These are phyloP conservation scores for Erucastrum elatum DNA, from an alignment of 345 rosid genomes.

Conservation along the genomic window DNA sequence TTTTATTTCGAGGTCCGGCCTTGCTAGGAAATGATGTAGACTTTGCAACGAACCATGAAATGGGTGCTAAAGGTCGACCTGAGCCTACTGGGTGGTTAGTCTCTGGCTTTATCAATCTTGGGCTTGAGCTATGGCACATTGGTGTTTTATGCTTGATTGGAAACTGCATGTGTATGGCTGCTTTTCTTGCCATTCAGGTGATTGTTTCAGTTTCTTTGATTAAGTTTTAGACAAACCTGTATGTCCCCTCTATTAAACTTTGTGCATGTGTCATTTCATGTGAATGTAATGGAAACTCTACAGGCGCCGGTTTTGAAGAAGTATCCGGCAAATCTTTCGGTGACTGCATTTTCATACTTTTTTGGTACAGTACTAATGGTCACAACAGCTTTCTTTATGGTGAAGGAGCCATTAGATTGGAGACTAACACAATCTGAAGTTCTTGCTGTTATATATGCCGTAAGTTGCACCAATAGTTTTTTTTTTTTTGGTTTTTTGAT, in stretches of 20 bases:
- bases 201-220: conserved; percentile 13
- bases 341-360: conserved; percentile 74
- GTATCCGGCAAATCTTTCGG: conserved; percentile 85
- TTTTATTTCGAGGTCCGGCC: conserved; percentile 82
- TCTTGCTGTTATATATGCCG: conserved; percentile 84
- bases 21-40: conserved; percentile 64
- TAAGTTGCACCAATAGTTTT: conserved; percentile 42
- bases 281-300: conserved; percentile 27
- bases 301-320: conserved; percentile 81
- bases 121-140: conserved; percentile 75
- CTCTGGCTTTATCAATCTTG: conserved; percentile 54
- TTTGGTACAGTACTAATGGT: conserved; percentile 83
- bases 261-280: conserved; percentile 10
- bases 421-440: conserved; percentile 71
- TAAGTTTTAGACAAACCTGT: conserved; percentile 7
- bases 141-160: conserved; percentile 95
- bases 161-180: conserved; percentile 97
- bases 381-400: conserved; percentile 58
- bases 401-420: conserved; percentile 77
- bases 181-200: conserved; percentile 93
- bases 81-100: conserved; percentile 80
- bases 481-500: background rate
- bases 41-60: conserved; percentile 50
- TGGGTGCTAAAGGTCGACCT: conserved; percentile 78
- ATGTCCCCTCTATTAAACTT: background rate